These are phyloP conservation scores for Naganishia sp. DNA, from an alignment of 1,284 basidiomycete species.

Conservation along the genomic window DNA sequence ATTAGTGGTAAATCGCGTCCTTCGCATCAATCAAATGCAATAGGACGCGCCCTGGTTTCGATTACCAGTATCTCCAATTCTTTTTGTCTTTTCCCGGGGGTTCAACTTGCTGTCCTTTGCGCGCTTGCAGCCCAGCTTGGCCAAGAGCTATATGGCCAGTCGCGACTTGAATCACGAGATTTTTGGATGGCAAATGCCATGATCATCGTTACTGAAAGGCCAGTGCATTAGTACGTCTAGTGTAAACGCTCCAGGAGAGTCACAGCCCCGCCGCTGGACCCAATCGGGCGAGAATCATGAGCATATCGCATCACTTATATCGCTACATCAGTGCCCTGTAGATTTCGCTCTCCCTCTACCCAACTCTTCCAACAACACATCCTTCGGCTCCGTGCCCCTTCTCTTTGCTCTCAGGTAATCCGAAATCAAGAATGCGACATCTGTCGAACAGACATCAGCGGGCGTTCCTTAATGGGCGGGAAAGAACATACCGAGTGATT, in stretches of 20 bases:
- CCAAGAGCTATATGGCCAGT: too few species aligned
- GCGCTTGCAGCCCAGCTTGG: too few species aligned
- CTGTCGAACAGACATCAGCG: constrained; percentile 28
- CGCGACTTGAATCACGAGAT: too few species aligned
- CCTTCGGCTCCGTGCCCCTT: constrained; percentile 46
- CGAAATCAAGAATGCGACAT: constrained; percentile 57
- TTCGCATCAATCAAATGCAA: constrained; percentile 10
- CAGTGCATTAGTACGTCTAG: too few species aligned
- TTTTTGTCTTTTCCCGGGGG: background rate
- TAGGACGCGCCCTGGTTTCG: constrained; percentile 22
- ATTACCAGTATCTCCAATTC: constrained; percentile 26
- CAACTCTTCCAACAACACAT: constrained; percentile 37
- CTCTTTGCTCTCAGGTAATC: constrained; percentile 53
- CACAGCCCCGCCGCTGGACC: too few species aligned
- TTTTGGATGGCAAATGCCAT: too few species aligned
- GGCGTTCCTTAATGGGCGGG: constrained; percentile 15
- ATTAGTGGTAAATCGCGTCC: constrained; percentile 30
- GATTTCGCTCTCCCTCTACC: constrained; percentile 27
- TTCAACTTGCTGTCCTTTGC: too few species aligned
- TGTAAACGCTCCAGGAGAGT: too few species aligned
- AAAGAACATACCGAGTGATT: constrained; percentile 54
- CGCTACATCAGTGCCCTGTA: background rate
- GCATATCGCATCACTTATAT: background rate
- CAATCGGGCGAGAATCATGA: too few species aligned
- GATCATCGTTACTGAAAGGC: too few species aligned